Evolutionary conservation across 2,329 filamentous ascomycete genomes (phyloP).

Genomic region (Ilyonectria mors-panacis): DNA sequence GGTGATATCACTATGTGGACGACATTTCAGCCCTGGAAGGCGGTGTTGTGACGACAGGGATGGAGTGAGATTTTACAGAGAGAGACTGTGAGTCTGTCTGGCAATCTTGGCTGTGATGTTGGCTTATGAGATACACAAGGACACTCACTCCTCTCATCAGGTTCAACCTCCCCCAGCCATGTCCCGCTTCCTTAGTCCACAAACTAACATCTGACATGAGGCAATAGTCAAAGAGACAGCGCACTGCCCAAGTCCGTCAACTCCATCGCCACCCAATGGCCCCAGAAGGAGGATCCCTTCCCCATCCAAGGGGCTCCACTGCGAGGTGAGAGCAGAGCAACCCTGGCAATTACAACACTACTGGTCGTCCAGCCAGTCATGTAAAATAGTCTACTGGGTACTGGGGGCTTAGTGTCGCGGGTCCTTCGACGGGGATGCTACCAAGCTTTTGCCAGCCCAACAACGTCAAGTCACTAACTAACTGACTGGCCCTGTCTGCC

Average conservation of each 20-base stretch:
- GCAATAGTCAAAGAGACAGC: neutral
- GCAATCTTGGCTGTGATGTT: neutral
- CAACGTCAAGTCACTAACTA: too few species aligned
- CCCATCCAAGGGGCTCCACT: slow-evolving; percentile 5
- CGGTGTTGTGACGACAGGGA: slow-evolving; percentile 6
- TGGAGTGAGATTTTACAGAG: neutral
- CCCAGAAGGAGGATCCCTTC: slow-evolving; percentile 6
- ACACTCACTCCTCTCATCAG: too few species aligned
- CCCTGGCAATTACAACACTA: neutral
- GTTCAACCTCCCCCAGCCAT: neutral
- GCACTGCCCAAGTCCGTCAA: neutral
- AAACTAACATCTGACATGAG: neutral
- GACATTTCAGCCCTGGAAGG: slow-evolving; percentile 17
- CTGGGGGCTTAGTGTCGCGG: neutral
- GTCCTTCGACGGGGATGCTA: neutral
- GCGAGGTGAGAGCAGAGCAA: neutral
- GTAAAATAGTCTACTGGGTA: neutral
- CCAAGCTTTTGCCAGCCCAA: neutral
- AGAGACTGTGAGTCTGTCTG: too few species aligned
- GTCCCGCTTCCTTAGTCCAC: neutral
- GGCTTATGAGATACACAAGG: neutral
- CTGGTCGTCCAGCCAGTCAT: neutral
- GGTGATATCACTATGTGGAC: neutral
- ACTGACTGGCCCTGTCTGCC: neutral
- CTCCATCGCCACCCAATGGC: neutral